A percentile compares a stretch with the other conserved stretches of the same genome.
Evolutionary conservation across 139 green algal species (phyloP).

Genomic region (Chlamydomonas applanata): DNA sequence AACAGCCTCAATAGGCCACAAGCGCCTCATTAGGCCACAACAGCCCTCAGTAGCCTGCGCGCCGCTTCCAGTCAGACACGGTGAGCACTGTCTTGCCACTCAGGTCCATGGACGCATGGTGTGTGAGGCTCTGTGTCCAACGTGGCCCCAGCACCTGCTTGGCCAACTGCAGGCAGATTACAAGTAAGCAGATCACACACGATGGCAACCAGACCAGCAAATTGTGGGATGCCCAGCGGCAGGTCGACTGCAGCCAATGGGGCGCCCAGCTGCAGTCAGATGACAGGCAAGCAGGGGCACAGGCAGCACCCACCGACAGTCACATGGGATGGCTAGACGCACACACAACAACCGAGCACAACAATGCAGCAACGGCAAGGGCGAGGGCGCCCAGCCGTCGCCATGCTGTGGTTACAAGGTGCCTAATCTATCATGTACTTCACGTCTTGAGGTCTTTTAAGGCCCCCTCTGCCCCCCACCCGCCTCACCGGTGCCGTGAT

Average conservation of each 20-base stretch:
- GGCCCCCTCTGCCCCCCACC: neutral
- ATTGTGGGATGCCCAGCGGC: too few relatives aligned
- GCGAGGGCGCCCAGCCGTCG: too few relatives aligned
- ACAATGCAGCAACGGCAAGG: too few relatives aligned
- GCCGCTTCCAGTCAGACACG: constrained; percentile 35
- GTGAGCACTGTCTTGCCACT: constrained; percentile 30
- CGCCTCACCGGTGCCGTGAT: neutral
- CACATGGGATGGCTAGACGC: too few relatives aligned
- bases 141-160: constrained; percentile 26
- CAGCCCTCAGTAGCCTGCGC: constrained; percentile 10
- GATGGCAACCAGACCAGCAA: too few relatives aligned
- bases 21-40: too few relatives aligned
- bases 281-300: neutral
- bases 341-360: too few relatives aligned
- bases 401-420: too few relatives aligned
- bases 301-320: too few relatives aligned
- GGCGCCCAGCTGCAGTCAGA: too few relatives aligned
- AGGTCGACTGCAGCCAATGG: too few relatives aligned
- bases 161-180: constrained; percentile 4
- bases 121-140: constrained; percentile 21
- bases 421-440: neutral
- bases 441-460: neutral
- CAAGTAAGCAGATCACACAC: neutral
- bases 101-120: constrained; percentile 16
- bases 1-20: too few relatives aligned